These are phyloP conservation scores for Metschnikowia matae DNA, from an alignment of 805 yeast species.

Conservation along the genomic window DNA sequence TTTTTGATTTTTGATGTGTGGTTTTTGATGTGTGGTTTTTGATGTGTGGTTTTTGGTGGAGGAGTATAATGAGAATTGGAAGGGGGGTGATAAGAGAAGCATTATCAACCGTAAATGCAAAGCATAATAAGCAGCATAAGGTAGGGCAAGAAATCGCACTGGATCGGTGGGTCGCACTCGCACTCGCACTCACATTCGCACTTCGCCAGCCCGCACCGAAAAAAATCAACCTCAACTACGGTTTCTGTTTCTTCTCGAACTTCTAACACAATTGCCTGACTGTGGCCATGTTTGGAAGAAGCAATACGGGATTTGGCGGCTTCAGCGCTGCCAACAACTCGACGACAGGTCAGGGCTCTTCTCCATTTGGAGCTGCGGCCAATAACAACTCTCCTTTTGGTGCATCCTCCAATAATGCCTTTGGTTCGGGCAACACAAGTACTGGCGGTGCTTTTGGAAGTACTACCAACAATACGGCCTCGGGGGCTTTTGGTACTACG, in stretches of 20 bases:
- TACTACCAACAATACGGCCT: constrained; percentile 9
- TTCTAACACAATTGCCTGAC: neutral
- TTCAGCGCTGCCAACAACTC: constrained; percentile 25
- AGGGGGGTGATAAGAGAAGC: no score
- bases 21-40: no score
- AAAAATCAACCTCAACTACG: neutral
- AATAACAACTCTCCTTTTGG: constrained; percentile 18
- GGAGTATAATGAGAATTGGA: no score
- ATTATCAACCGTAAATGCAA: no score
- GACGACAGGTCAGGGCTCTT: constrained; percentile 11
- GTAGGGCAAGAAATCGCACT: no score
- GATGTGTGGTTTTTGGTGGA: no score
- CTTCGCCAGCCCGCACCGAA: neutral
- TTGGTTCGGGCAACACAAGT: constrained; percentile 19
- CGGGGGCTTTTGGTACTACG: constrained; percentile 11
- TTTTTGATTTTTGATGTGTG: no score
- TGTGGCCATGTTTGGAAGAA: constrained; percentile 43
- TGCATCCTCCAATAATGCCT: constrained; percentile 11
- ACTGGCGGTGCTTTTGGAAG: constrained; percentile 31
- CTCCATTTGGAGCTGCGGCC: constrained; percentile 10
- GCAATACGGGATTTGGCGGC: constrained; percentile 52
- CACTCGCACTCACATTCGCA: neutral
- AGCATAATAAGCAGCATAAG: no score
- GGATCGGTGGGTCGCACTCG: neutral
- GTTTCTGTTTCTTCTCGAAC: neutral